Percentiles rank a stretch among this genome's conserved stretches.
Conservation (phyloP, 1,139 yeast genomes). For the Geotrichum bryndzae region DNA sequence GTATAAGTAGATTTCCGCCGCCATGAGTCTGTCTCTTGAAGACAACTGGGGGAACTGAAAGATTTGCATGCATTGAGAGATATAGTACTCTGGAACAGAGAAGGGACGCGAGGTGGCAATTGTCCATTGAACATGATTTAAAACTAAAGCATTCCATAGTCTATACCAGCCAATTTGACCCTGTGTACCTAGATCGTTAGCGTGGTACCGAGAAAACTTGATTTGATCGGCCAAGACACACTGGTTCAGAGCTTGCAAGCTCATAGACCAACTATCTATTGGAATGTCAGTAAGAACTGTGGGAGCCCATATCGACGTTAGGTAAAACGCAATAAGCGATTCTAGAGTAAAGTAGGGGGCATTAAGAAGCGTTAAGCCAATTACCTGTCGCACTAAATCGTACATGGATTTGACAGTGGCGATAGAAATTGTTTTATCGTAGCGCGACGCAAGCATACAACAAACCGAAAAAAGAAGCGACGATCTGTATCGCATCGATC, state of each 20-base stretch:
- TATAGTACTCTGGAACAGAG: slow-evolving; percentile 15
- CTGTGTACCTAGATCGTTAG: slow-evolving; percentile 7
- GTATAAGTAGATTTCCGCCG: slow-evolving; percentile 11
- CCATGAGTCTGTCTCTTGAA: slow-evolving; percentile 3
- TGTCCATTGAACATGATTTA: slow-evolving; percentile 16
- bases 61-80: slow-evolving; percentile 11
- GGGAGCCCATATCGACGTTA: slow-evolving; percentile 15
- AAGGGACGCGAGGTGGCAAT: slow-evolving; percentile 14
- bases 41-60: slow-evolving; percentile 7
- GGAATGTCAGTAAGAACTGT: slow-evolving; percentile 15
- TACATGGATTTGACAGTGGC: slow-evolving; percentile 13
- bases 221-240: slow-evolving; percentile 16
- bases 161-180: slow-evolving; percentile 15
- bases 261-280: slow-evolving; percentile 14
- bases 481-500: slow-evolving; percentile 7
- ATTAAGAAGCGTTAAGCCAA: slow-evolving; percentile 14
- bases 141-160: slow-evolving; percentile 14
- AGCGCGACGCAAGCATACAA: slow-evolving; percentile 14
- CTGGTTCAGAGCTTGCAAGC: slow-evolving; percentile 13
- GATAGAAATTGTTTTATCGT: slow-evolving; percentile 10
- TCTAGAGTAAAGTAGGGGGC: slow-evolving; percentile 15
- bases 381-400: slow-evolving; percentile 12
- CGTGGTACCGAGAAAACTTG: slow-evolving; percentile 12
- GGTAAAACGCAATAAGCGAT: slow-evolving; percentile 12
- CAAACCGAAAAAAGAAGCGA: slow-evolving; percentile 12